Conservation (phyloP, 345 rosid genomes). For the Lagerstroemia speciosa region DNA sequence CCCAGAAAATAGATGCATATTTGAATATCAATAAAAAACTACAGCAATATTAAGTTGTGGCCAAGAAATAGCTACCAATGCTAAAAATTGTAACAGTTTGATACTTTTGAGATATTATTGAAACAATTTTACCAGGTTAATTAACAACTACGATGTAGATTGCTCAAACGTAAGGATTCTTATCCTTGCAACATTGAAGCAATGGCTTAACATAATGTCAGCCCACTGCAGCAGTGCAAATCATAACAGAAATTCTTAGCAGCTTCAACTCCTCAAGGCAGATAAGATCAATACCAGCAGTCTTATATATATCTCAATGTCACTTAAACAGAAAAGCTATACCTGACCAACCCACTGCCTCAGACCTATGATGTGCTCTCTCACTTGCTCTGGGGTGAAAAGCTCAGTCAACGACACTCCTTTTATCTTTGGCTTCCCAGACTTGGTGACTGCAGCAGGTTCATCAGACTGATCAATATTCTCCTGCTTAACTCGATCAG, state of each 20-base stretch:
- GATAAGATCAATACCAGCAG: background rate
- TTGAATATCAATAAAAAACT: background rate
- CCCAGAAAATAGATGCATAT: background rate
- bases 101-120: background rate
- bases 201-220: background rate
- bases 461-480: slow-evolving; percentile 37
- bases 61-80: background rate
- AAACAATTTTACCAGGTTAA: background rate
- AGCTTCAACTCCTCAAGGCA: background rate
- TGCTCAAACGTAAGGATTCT: background rate
- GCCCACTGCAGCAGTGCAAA: background rate
- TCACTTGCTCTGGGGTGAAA: slow-evolving; percentile 96
- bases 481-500: slow-evolving; percentile 47
- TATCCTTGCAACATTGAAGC: background rate
- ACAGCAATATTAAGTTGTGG: background rate
- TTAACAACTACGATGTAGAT: background rate
- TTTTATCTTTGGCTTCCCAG: slow-evolving; percentile 92
- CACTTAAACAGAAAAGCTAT: background rate
- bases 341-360: slow-evolving; percentile 99
- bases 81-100: background rate
- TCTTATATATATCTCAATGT: background rate
- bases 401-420: slow-evolving; percentile 94
- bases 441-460: slow-evolving; percentile 43
- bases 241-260: background rate
- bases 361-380: slow-evolving; percentile 83